Percentiles rank a stretch among this genome's conserved stretches.
Evolutionary conservation across 345 rosid genomes (phyloP).

Genomic region (Raphanus raphanistrum): DNA sequence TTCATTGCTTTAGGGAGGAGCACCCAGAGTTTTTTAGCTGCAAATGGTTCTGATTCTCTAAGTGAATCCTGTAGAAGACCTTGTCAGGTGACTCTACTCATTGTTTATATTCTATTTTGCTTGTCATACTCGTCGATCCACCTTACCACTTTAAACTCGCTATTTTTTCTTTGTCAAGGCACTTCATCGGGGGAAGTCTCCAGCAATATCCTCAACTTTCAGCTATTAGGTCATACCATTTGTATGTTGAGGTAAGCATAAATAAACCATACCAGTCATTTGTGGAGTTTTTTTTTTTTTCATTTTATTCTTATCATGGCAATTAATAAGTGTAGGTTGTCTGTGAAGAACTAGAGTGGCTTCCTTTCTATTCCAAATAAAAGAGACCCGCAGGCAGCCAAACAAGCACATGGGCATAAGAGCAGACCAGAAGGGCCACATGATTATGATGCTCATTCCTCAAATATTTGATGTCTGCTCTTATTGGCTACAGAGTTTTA

Average conservation of each 20-base stretch:
- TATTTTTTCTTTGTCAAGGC: slow-evolving; percentile 47
- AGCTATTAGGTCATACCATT: slow-evolving; percentile 90
- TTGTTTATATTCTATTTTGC: slow-evolving; percentile 15
- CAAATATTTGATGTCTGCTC: slow-evolving; percentile 73
- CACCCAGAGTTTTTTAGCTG: slow-evolving; percentile 63
- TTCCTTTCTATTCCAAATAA: slow-evolving; percentile 69
- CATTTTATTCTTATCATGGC: slow-evolving; percentile 19
- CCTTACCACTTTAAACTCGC: slow-evolving; percentile 10
- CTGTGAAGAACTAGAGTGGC: slow-evolving; percentile 96
- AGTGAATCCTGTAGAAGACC: slow-evolving; percentile 66
- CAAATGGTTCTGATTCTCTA: slow-evolving; percentile 69
- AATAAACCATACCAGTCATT: slow-evolving; percentile 21
- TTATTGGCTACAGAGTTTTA: slow-evolving; percentile 92
- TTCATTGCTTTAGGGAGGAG: slow-evolving; percentile 94
- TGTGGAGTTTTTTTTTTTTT: slow-evolving; percentile 8
- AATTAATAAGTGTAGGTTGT: slow-evolving; percentile 62
- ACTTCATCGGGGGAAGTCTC: slow-evolving; percentile 91
- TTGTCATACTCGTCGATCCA: slow-evolving; percentile 11
- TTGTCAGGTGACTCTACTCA: slow-evolving; percentile 58
- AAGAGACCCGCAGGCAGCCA: slow-evolving; percentile 32
- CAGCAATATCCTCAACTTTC: slow-evolving; percentile 92
- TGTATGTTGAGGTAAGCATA: slow-evolving; percentile 85
- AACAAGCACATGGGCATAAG: slow-evolving; percentile 57
- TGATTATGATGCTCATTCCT: slow-evolving; percentile 73
- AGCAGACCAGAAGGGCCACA: slow-evolving; percentile 63